Base-by-base conservation (phyloP, 768 basidiomycete genomes). In the Mycena leptocephala region DNA sequence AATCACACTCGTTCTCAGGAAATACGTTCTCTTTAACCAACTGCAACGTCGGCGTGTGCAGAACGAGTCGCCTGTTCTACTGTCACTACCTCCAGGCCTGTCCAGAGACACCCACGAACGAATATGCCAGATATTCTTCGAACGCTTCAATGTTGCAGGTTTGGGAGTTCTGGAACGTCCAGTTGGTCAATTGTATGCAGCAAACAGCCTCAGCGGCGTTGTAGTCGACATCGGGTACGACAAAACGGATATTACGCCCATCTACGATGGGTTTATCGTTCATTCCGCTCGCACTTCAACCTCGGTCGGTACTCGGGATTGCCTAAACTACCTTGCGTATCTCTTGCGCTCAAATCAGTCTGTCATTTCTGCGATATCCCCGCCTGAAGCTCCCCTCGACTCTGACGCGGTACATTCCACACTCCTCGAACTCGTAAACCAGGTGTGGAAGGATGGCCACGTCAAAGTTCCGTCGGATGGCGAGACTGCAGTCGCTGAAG, bases 141-240 rank as follows among this genome's bases (percentile, higher is more conserved):
- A 98, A 82, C 94, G 95, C 30, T 95, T 97, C 90, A 97, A 97
- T 81, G 94, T 95, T 32, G 94, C 97, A 11, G 95, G 93, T 20
- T 92, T 97, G 77, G 90, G 91, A 69, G 88, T 97, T 78, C 87
- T 97, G 63, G 94, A 97, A 71, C 95, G 96, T 0, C 94, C 97
- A 26, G 90, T 97, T 83, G 91, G 95, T 11, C 95, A 97, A 78
- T 86, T 97, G 55, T 97, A 95, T 84, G 92, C 96, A 26, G 91
- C 91, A 20, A 94, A 93, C 78, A 88, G 88, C 70, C 88, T 95
- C 72, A 91, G 85, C 69, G 96, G 96, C 59, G 84, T 98, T 62
- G 92, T 96, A 48, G 88, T 98, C 72, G 97, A 98, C 84, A 91
- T 98, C 76, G 94, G 93, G 63, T 89, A 92, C 76, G 91, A 94